Conservation (phyloP, 805 yeast species). For the Yamadazyma phyllophila region DNA sequence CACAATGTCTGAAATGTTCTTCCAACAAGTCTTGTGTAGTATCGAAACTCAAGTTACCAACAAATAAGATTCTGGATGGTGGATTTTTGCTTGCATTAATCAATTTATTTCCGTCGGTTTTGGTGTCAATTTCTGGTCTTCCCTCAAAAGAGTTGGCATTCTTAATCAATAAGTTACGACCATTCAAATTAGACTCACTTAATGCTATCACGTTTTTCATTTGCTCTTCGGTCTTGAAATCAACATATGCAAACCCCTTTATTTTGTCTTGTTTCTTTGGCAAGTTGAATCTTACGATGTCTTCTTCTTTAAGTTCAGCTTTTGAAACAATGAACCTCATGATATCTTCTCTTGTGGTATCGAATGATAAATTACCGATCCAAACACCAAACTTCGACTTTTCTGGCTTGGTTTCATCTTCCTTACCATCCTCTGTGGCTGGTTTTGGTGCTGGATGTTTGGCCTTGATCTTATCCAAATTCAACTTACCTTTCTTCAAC, state of each 20-base stretch:
- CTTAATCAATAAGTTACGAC: slow-evolving; percentile 84
- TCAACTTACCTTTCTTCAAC: slow-evolving; percentile 76
- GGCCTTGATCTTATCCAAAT: slow-evolving; percentile 51
- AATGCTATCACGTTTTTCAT: slow-evolving; percentile 61
- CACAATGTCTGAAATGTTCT: slow-evolving; percentile 87
- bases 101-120: slow-evolving; percentile 18
- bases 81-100: slow-evolving; percentile 64
- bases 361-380: slow-evolving; percentile 91
- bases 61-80: slow-evolving; percentile 84
- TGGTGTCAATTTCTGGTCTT: slow-evolving; percentile 57
- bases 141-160: slow-evolving; percentile 81
- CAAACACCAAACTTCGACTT: slow-evolving; percentile 75
- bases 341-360: slow-evolving; percentile 74
- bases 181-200: slow-evolving; percentile 72
- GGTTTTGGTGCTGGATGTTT: slow-evolving; percentile 42
- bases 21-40: slow-evolving; percentile 77
- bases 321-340: slow-evolving; percentile 61
- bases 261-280: slow-evolving; percentile 72
- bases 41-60: slow-evolving; percentile 91
- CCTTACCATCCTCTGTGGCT: slow-evolving; percentile 12
- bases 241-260: slow-evolving; percentile 90
- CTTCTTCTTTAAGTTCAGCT: slow-evolving; percentile 44
- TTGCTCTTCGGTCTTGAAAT: slow-evolving; percentile 61
- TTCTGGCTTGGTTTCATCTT: slow-evolving; percentile 26
- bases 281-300: slow-evolving; percentile 72